Conservation (phyloP, 2,329 filamentous ascomycete species). For the Penicillium olsonii region DNA sequence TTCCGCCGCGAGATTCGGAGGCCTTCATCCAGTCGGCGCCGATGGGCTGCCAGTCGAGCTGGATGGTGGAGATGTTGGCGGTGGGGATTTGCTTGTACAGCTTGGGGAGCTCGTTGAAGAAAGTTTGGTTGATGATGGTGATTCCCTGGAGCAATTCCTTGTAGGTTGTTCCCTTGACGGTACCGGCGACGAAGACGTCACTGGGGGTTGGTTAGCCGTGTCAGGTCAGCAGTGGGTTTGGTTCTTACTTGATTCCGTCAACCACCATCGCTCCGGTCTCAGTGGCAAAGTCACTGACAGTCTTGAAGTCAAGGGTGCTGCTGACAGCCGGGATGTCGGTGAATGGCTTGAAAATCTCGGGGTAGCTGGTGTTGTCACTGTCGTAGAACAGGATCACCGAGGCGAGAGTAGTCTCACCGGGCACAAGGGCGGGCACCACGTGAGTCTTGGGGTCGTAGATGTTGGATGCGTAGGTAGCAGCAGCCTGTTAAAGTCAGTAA, state of each 20-base stretch:
- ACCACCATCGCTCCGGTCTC: slow-evolving; percentile 37
- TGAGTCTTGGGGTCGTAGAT: slow-evolving; percentile 34
- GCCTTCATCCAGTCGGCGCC: slow-evolving; percentile 39
- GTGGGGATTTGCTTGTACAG: slow-evolving; percentile 35
- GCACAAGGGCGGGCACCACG: slow-evolving; percentile 31
- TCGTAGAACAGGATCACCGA: slow-evolving; percentile 44
- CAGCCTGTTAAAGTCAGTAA: slow-evolving; percentile 21
- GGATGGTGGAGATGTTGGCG: slow-evolving; percentile 43
- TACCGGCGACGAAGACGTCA: slow-evolving; percentile 41
- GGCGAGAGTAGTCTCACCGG: slow-evolving; percentile 30
- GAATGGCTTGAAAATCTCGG: slow-evolving; percentile 38
- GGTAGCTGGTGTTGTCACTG: slow-evolving; percentile 31
- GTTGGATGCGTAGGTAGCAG: slow-evolving; percentile 28
- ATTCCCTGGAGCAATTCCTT: slow-evolving; percentile 39
- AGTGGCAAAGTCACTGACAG: slow-evolving; percentile 34
- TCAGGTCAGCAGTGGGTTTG: neutral
- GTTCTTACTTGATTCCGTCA: slow-evolving; percentile 35
- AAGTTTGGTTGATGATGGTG: slow-evolving; percentile 42
- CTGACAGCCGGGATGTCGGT: slow-evolving; percentile 37
- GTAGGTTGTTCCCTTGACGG: slow-evolving; percentile 31
- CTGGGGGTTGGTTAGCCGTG: slow-evolving; percentile 11
- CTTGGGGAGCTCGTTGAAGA: slow-evolving; percentile 43
- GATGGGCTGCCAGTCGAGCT: slow-evolving; percentile 42
- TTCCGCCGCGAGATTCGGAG: slow-evolving; percentile 26
- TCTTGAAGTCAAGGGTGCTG: slow-evolving; percentile 40